Percentiles rank a stretch among this genome's conserved stretches.
These are phyloP conservation scores for Neurospora sp. DNA, from an alignment of 495 filamentous ascomycete genomes.

Conservation along the genomic window DNA sequence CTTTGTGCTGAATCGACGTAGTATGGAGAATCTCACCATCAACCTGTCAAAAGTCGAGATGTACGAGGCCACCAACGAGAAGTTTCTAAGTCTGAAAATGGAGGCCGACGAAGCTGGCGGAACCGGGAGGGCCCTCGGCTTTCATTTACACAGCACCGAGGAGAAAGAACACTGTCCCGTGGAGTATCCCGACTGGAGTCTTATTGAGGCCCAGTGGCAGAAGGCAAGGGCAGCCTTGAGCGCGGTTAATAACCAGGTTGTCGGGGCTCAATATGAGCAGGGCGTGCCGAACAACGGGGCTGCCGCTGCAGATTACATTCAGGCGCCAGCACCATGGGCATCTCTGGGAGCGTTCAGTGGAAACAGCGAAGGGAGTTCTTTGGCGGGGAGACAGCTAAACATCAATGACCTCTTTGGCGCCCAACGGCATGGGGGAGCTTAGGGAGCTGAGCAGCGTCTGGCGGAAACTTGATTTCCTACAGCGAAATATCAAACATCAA, in stretches of 20 bases:
- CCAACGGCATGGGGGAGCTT: not conserved
- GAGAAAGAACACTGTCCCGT: not conserved
- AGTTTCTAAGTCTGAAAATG: slow-evolving; percentile 35
- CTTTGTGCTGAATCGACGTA: slow-evolving; percentile 39
- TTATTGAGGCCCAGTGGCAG: not conserved
- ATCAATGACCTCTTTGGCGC: slow-evolving; percentile 24
- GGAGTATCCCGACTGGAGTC: not conserved
- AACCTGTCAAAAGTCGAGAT: slow-evolving; percentile 25
- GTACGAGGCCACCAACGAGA: not conserved
- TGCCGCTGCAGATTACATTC: not conserved
- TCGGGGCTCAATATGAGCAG: not conserved
- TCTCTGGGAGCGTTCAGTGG: not conserved
- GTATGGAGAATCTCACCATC: slow-evolving; percentile 32
- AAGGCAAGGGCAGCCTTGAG: not conserved
- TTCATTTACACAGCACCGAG: not conserved
- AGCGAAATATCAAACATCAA: not conserved
- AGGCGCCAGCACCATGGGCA: not conserved
- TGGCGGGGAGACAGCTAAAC: slow-evolving; percentile 18
- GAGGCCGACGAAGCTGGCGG: slow-evolving; percentile 13
- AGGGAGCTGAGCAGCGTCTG: not conserved
- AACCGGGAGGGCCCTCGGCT: not conserved
- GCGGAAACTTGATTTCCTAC: not conserved
- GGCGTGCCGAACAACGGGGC: slow-evolving; percentile 3
- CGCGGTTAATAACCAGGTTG: not conserved
- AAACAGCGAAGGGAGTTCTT: not conserved